phyloP scores from a whole-genome alignment of 2,329 filamentous ascomycete genomes.

The Arthroderma uncinatum region DNA sequence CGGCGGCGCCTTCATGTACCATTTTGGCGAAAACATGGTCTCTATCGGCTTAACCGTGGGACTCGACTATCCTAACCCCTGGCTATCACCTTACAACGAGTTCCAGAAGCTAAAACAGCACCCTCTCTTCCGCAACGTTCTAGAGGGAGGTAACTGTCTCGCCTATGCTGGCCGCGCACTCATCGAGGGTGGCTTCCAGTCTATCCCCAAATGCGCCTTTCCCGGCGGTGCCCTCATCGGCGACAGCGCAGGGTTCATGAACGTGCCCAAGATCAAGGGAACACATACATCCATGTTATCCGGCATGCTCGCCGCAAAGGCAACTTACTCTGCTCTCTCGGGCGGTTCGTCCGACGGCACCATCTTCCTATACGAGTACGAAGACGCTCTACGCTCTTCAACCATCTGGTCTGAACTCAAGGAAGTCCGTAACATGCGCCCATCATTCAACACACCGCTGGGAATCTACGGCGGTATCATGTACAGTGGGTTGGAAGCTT shows the following conservation, averaged over 20 bases:
- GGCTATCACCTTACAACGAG: conserved; percentile 87
- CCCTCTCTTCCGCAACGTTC: conserved; percentile 70
- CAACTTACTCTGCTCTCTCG: conserved; percentile 66
- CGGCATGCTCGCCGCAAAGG: conserved; percentile 90
- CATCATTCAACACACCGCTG: conserved; percentile 79
- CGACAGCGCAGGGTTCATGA: conserved; percentile 91
- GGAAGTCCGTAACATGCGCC: conserved; percentile 93
- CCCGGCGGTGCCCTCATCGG: conserved; percentile 91
- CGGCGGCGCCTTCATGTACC: conserved; percentile 98
- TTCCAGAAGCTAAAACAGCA: conserved; percentile 99
- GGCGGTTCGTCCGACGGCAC: conserved; percentile 44
- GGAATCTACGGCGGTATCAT: conserved; percentile 80
- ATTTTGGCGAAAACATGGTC: conserved; percentile 95
- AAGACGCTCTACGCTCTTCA: conserved; percentile 73
- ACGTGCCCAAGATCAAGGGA: conserved; percentile 96
- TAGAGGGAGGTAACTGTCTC: conserved; percentile 96
- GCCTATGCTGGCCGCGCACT: conserved; percentile 88
- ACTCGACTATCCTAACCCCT: conserved; percentile 92
- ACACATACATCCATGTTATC: conserved; percentile 97
- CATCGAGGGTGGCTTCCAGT: conserved; percentile 93
- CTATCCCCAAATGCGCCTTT: conserved; percentile 92
- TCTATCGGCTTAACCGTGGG: conserved; percentile 84
- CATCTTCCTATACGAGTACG: conserved; percentile 90
- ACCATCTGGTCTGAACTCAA: conserved; percentile 89
- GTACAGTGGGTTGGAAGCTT: conserved; percentile 90